Base-by-base conservation (phyloP, 2,329 filamentous ascomycete genomes). In the Rachicladosporium sp. region DNA sequence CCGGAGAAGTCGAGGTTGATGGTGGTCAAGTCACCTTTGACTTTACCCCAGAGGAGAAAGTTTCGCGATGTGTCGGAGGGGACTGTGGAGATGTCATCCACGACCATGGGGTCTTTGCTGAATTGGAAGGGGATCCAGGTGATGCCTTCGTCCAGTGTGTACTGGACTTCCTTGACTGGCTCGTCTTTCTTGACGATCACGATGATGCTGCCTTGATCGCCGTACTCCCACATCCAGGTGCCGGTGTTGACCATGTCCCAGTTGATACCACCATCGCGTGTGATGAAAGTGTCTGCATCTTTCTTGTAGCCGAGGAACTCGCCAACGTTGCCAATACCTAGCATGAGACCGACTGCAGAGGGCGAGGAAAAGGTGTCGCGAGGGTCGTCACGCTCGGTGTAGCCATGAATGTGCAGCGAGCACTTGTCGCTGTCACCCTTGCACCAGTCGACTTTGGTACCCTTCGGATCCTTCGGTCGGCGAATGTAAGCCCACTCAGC, bases 251-350 rank as follows among this genome's bases (percentile, higher is more conserved):
- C 78, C 43, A 79, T 76, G 47, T 72, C 78, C 91, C 91, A 98
- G 31, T 68, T 83, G 37, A 96, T 72, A 40, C 93, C 93, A n/a
- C 82, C 91, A 58, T 98, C 88, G 1, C 73, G 72, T 8, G 86
- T 93, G 68, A 96, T 81, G 64, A 89, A 98, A 0, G 89, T 96
- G 56, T 91, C 81, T 10, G 81, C 82, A 10, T 89, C 77, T 38
- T 81, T 76, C 46, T 77, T 70, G 21, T 70, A 66, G 6, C 70
- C 73, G 34, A 95, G 72, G 43, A 70, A 69, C 23, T 76, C 66
- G 21, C 93, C 93, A 7, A 98, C 87, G 53, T 96, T 98, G 49
- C 91, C 91, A 45, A 87, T 75, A 10, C 77, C 91, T 57, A 98
- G 80, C 76, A 96, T 85, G 38, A 98, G 63, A 8, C 91, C 93